phyloP scores from a whole-genome alignment of 73 alveolate genomes.

The Paraurostyla sp. region DNA sequence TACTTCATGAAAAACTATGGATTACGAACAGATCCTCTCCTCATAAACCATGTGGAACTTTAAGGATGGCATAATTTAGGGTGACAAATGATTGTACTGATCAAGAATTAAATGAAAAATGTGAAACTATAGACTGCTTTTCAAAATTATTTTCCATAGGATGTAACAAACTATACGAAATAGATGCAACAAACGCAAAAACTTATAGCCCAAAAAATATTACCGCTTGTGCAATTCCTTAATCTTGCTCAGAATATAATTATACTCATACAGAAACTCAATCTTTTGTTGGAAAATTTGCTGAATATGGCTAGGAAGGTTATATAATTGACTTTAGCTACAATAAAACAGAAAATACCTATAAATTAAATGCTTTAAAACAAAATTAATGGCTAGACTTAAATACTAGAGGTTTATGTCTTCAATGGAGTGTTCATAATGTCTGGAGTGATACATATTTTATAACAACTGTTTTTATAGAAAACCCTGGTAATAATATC shows the following conservation, averaged over 20 bases:
- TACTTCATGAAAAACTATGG: constrained; percentile 23
- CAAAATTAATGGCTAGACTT: constrained; percentile 7
- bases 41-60: background rate
- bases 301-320: background rate
- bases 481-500: constrained; percentile 15
- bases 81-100: background rate
- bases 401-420: constrained; percentile 15
- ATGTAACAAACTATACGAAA: background rate
- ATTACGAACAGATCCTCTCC: background rate
- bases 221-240: background rate
- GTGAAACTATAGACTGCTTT: background rate
- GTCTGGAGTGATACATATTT: constrained; percentile 22
- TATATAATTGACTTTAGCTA: background rate
- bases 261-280: background rate
- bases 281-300: background rate
- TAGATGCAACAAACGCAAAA: constrained; percentile 2
- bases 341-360: background rate
- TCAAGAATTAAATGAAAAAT: background rate
- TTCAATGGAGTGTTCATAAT: constrained; percentile 13
- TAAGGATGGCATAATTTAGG: constrained; percentile 24
- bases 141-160: background rate
- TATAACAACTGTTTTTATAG: constrained; percentile 27
- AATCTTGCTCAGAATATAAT: background rate
- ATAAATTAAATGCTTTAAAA: background rate
- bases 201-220: background rate